phyloP scores from a whole-genome alignment of 139 green algal genomes.

The Edaphochlamys debaryana region DNA sequence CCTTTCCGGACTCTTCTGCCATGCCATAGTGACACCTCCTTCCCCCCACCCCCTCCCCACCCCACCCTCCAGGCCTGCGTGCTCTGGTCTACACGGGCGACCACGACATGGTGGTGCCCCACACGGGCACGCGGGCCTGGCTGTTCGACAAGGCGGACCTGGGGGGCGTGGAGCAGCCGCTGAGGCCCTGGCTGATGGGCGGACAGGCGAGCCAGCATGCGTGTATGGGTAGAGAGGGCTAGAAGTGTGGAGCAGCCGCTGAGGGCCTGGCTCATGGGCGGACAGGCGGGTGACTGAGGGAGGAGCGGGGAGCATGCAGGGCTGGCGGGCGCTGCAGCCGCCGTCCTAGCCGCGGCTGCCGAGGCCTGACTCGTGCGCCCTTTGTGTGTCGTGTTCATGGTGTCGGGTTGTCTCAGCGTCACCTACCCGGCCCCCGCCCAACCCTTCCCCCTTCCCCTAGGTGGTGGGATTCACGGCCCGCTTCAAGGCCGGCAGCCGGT shows the following conservation, averaged over 20 bases:
- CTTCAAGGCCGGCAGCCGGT: neutral
- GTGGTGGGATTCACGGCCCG: slow-evolving; percentile 42
- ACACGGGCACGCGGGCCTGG: slow-evolving; percentile 56
- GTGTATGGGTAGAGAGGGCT: neutral
- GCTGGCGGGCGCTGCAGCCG: too few species aligned
- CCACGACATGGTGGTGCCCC: slow-evolving; percentile 61
- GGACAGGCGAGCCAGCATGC: slow-evolving; percentile 34
- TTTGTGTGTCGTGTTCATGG: too few species aligned
- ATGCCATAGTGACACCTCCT: too few species aligned
- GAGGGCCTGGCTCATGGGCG: slow-evolving; percentile 34
- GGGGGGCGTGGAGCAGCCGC: neutral
- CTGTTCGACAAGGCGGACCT: slow-evolving; percentile 44
- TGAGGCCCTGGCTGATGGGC: slow-evolving; percentile 40
- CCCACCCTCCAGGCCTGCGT: slow-evolving; percentile 21
- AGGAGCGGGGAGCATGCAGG: too few species aligned
- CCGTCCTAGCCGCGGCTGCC: too few species aligned
- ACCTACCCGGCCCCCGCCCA: too few species aligned
- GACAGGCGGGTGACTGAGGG: slow-evolving; percentile 6
- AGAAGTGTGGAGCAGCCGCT: neutral
- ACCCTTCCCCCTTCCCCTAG: neutral
- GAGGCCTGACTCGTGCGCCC: too few species aligned
- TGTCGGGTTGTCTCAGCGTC: too few species aligned
- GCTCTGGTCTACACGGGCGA: slow-evolving; percentile 58
- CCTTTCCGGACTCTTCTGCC: too few species aligned
- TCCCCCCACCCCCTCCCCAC: too few species aligned